phyloP scores from a whole-genome alignment of 352 stramenopile species.

The Phytophthora citrophthora region DNA sequence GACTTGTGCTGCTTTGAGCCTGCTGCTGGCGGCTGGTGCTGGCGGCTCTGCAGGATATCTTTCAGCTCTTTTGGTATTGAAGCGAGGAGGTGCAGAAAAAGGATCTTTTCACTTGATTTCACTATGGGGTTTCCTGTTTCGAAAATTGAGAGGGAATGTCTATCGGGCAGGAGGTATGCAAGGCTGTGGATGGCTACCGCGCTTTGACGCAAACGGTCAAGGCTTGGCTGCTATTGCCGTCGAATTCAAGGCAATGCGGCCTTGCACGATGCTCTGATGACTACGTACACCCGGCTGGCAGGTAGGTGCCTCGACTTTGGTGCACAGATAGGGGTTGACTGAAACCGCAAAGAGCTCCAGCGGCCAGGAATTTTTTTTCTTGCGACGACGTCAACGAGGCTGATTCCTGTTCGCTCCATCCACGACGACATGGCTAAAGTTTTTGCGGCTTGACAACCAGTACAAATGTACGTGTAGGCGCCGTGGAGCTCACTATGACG shows the following conservation, averaged over 20 bases:
- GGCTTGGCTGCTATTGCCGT: neutral
- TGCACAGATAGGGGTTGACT: neutral
- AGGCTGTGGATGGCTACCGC: neutral
- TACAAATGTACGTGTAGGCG: no score
- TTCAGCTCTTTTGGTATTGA: constrained; percentile 11
- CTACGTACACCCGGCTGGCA: neutral
- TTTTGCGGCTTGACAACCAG: no score
- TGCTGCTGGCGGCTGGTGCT: neutral
- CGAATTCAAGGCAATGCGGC: neutral
- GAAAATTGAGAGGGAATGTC: constrained; percentile 15
- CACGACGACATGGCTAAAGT: neutral
- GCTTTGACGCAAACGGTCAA: neutral
- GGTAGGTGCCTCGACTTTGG: neutral
- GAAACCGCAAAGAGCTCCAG: constrained; percentile 2
- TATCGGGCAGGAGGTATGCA: no score
- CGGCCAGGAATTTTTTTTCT: constrained; percentile 8
- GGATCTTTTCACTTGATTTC: constrained; percentile 8
- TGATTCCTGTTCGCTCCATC: constrained; percentile 9
- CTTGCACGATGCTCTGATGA: neutral
- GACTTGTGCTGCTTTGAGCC: no score
- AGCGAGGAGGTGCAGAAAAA: constrained; percentile 1
- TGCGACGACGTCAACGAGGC: neutral
- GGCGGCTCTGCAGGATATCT: constrained; percentile 1
- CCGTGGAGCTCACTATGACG: no score
- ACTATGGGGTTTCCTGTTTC: constrained; percentile 24